phyloP scores from a whole-genome alignment of 768 basidiomycete species.

The Boletus sensibilis region DNA sequence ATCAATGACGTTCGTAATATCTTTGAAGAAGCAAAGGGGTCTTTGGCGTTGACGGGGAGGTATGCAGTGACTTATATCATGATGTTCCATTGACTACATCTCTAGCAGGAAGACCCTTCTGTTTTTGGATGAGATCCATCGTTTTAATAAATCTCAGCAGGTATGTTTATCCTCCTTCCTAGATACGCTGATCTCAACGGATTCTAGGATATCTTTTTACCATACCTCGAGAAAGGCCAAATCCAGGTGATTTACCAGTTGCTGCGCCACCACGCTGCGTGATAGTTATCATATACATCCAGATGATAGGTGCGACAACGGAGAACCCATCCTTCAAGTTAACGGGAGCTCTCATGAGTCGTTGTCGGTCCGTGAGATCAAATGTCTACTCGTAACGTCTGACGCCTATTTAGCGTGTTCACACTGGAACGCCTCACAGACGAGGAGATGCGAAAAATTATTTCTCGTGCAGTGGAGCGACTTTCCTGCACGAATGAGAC shows the following conservation, averaged over 20 bases:
- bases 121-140: constrained; percentile 85
- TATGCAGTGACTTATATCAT: constrained; percentile 21
- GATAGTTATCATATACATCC: not conserved
- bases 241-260: constrained; percentile 48
- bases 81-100: constrained; percentile 3
- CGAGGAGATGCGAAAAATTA: constrained; percentile 55
- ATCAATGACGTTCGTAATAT: constrained; percentile 70
- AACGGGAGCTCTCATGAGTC: constrained; percentile 67
- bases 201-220: constrained; percentile 71
- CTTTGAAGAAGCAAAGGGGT: constrained; percentile 72
- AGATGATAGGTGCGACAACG: constrained; percentile 83
- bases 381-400: constrained; percentile 4
- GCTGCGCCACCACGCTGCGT: not conserved
- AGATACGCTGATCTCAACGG: constrained; percentile 10
- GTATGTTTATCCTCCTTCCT: constrained; percentile 30
- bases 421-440: constrained; percentile 67
- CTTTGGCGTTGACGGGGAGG: constrained; percentile 65
- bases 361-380: constrained; percentile 59
- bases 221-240: constrained; percentile 75
- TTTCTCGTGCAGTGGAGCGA: constrained; percentile 51
- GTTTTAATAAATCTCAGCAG: constrained; percentile 72
- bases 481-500: constrained; percentile 23
- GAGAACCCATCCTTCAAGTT: constrained; percentile 89
- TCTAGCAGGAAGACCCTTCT: constrained; percentile 60
- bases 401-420: constrained; percentile 57